A percentile compares a stretch with the other conserved stretches of the same genome.
These are phyloP conservation scores for Cryphonectria carpinicola DNA, from an alignment of 2,329 filamentous ascomycete genomes.

Conservation along the genomic window DNA sequence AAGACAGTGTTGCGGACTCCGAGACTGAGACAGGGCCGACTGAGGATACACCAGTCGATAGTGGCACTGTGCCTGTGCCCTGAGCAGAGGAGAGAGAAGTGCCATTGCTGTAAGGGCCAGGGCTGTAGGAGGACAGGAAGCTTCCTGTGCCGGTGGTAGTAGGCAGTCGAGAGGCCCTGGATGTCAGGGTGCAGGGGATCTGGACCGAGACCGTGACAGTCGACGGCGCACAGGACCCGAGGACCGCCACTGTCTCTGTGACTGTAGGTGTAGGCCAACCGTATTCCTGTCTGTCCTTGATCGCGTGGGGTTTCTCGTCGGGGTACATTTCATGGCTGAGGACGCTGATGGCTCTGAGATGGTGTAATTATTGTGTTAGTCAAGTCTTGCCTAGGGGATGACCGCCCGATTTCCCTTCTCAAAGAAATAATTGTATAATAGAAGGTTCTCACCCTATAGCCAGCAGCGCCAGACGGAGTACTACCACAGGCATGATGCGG, in stretches of 20 bases:
- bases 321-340: conserved; percentile 17
- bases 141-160: conserved; percentile 21
- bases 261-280: conserved; percentile 12
- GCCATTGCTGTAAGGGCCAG: conserved; percentile 24
- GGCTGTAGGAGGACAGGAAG: conserved; percentile 5
- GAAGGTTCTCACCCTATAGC: conserved; percentile 18
- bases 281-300: conserved; percentile 23
- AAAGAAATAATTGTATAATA: background rate
- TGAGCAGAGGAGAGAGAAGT: conserved; percentile 16
- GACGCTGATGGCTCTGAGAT: conserved; percentile 18
- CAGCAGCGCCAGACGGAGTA: conserved; percentile 21
- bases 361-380: conserved; percentile 18
- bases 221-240: conserved; percentile 11
- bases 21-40: background rate
- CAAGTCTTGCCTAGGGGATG: conserved; percentile 18
- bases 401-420: background rate
- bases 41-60: conserved; percentile 17
- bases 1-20: background rate
- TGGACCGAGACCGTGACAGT: conserved; percentile 23
- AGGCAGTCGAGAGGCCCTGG: background rate
- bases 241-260: conserved; percentile 23
- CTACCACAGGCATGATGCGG: conserved; percentile 15
- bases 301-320: conserved; percentile 11
- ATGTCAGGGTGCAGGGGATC: conserved; percentile 9
- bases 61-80: conserved; percentile 19